Percentiles rank a stretch among this genome's conserved stretches.
These are phyloP conservation scores for Curvularia verruculosa DNA, from an alignment of 2,329 filamentous ascomycete species.

Conservation along the genomic window DNA sequence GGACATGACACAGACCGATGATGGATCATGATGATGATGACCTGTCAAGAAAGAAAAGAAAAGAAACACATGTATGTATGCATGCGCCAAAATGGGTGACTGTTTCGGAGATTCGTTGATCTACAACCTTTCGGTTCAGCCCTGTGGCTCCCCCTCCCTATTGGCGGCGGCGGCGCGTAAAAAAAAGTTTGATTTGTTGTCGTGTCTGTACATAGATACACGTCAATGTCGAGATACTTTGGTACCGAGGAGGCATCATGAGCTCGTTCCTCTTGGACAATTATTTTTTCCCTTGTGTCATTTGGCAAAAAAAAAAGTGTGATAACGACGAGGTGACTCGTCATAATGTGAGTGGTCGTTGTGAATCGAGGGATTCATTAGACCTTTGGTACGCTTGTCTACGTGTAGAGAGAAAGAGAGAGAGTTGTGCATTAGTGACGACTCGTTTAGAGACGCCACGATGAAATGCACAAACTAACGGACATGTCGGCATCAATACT, in stretches of 20 bases:
- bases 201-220: neutral
- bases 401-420: too few species aligned
- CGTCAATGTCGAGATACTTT: neutral
- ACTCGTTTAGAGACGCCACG: constrained; percentile 3
- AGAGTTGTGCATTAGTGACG: constrained; percentile 3
- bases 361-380: neutral
- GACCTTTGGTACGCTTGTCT: too few species aligned
- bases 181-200: too few species aligned
- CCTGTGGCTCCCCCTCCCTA: neutral
- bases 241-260: neutral
- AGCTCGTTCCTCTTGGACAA: too few species aligned
- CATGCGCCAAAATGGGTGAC: neutral
- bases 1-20: constrained; percentile 1
- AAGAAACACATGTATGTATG: too few species aligned
- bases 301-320: too few species aligned
- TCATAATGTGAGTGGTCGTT: constrained; percentile 3
- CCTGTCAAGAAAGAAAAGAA: neutral
- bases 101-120: constrained; percentile 1
- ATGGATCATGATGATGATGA: too few species aligned
- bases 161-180: too few species aligned
- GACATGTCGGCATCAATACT: constrained; percentile 3
- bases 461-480: constrained; percentile 3
- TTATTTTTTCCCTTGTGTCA: constrained; percentile 1
- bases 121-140: neutral
- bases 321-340: too few species aligned